These are phyloP conservation scores for Trametes meyenii DNA, from an alignment of 768 basidiomycete genomes.

Conservation along the genomic window DNA sequence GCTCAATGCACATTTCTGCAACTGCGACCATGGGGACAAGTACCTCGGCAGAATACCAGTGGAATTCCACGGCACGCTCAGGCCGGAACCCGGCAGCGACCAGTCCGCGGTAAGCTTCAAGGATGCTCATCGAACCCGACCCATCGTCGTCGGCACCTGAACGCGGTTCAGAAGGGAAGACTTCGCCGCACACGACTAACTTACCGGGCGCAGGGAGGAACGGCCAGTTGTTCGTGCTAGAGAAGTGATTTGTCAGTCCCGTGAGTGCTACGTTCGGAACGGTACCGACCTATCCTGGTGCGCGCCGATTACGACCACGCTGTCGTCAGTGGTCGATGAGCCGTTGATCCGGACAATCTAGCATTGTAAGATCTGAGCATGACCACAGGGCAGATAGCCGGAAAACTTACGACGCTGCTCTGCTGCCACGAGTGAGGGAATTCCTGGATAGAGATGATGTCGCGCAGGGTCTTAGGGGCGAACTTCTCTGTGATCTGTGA, in stretches of 20 bases:
- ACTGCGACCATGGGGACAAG: conserved; percentile 17
- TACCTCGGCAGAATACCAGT: conserved; percentile 85
- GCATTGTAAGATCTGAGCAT: conserved; percentile 15
- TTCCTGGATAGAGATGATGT: conserved; percentile 66
- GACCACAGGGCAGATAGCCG: background rate
- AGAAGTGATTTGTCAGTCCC: conserved; percentile 10
- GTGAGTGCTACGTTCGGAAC: background rate
- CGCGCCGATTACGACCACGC: conserved; percentile 71
- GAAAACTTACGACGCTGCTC: conserved; percentile 63
- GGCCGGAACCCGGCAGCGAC: conserved; percentile 71
- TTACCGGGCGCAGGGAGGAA: conserved; percentile 77
- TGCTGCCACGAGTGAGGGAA: conserved; percentile 87
- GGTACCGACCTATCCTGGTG: conserved; percentile 75
- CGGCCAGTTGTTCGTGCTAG: conserved; percentile 76
- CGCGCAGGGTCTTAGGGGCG: conserved; percentile 57
- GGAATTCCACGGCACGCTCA: conserved; percentile 70
- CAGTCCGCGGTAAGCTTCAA: conserved; percentile 75
- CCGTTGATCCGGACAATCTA: conserved; percentile 82
- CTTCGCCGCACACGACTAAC: conserved; percentile 15
- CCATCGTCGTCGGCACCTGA: conserved; percentile 69
- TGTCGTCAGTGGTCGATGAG: conserved; percentile 59
- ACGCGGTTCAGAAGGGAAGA: conserved; percentile 31
- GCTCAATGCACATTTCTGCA: background rate
- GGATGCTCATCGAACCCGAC: conserved; percentile 74
- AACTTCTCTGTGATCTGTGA: conserved; percentile 63